phyloP scores from a whole-genome alignment of 2,329 filamentous ascomycete genomes.

The Apiospora saccharicola region DNA sequence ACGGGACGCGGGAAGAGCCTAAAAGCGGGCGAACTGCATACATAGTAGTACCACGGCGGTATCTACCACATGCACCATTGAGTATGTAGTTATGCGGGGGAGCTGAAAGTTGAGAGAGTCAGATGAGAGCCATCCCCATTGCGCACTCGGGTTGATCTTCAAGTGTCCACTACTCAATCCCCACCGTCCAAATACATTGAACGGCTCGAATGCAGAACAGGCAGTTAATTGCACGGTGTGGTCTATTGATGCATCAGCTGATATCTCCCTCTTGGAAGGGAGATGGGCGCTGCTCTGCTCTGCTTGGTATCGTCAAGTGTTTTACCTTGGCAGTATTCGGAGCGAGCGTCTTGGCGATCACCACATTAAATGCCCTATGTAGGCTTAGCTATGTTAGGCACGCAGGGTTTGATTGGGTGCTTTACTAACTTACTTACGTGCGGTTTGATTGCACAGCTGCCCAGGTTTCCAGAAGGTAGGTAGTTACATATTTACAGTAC shows the following conservation, averaged over 20 bases:
- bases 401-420: neutral
- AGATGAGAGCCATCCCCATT: constrained; percentile 3
- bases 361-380: neutral
- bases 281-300: neutral
- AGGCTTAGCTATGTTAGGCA: neutral
- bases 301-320: neutral
- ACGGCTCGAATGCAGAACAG: neutral
- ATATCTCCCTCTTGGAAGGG: neutral
- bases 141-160: neutral
- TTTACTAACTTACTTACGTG: neutral
- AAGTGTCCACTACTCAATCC: neutral
- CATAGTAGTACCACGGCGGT: constrained; percentile 15
- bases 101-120: neutral
- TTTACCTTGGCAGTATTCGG: neutral
- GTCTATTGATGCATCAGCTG: neutral
- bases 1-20: constrained; percentile 25
- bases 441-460: neutral
- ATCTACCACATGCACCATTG: neutral
- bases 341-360: neutral
- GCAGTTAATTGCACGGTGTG: neutral
- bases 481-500: neutral
- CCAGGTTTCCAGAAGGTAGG: neutral
- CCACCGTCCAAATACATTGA: neutral
- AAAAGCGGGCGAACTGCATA: constrained; percentile 27
- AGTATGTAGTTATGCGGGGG: neutral